Conservation (phyloP, 805 yeast species). For the Clavispora vitiphila region DNA sequence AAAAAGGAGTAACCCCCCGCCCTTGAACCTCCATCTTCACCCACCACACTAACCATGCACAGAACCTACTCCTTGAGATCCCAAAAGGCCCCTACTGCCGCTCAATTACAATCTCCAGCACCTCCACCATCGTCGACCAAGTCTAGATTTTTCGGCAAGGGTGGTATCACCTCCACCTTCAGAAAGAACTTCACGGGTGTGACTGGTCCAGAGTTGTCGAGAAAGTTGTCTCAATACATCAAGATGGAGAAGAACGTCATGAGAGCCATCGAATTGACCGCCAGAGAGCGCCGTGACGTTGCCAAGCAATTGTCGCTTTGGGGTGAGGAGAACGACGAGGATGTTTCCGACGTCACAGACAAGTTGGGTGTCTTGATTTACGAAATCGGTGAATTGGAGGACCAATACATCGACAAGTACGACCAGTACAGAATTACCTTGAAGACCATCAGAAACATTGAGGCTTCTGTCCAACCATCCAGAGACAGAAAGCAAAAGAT, state of each 20-base stretch:
- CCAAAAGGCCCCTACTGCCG: constrained; percentile 75
- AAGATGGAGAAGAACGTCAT: constrained; percentile 95
- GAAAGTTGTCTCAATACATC: constrained; percentile 85
- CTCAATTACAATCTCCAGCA: constrained; percentile 74
- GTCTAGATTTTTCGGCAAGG: constrained; percentile 67
- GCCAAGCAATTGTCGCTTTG: constrained; percentile 95
- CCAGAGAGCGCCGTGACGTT: constrained; percentile 91
- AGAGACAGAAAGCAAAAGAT: constrained; percentile 97
- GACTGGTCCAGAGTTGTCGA: constrained; percentile 90
- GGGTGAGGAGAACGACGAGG: constrained; percentile 99
- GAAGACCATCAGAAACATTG: constrained; percentile 92
- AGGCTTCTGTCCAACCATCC: constrained; percentile 96
- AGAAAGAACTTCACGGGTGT: constrained; percentile 86
- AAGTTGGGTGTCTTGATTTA: constrained; percentile 92
- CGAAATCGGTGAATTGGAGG: constrained; percentile 97
- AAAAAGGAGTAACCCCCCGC: constrained; percentile 4
- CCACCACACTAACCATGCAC: constrained; percentile 48
- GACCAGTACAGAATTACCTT: constrained; percentile 96
- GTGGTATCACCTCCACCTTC: constrained; percentile 61
- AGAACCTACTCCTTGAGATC: constrained; percentile 81
- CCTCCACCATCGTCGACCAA: constrained; percentile 77
- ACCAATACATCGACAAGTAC: constrained; percentile 95
- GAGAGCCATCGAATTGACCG: constrained; percentile 89
- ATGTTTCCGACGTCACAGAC: constrained; percentile 94
- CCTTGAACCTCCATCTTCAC: neutral